Conservation (phyloP, 2,329 filamentous ascomycete species). For the Ophiostoma novo-ulmi region DNA sequence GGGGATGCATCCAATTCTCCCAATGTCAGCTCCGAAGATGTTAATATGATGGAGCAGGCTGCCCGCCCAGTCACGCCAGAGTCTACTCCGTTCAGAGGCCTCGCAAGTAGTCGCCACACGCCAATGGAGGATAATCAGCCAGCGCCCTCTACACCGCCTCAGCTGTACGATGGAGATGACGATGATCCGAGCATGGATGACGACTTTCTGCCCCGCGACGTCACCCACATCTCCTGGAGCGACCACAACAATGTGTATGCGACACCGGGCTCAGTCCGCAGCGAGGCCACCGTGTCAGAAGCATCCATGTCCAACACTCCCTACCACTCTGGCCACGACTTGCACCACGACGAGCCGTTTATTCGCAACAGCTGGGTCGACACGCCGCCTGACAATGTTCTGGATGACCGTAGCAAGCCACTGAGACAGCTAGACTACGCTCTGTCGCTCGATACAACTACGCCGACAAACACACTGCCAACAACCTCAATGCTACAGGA, state of each 20-base stretch:
- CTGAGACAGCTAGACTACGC: constrained; percentile 28
- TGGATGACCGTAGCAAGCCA: constrained; percentile 21
- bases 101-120: not conserved
- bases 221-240: constrained; percentile 35
- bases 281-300: constrained; percentile 36
- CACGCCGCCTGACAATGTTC: constrained; percentile 13
- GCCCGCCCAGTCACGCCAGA: constrained; percentile 1
- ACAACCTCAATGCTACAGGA: constrained; percentile 17
- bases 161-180: constrained; percentile 18
- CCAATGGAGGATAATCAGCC: not conserved
- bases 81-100: not conserved
- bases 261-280: constrained; percentile 35
- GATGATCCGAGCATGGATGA: constrained; percentile 24
- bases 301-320: not conserved
- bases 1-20: not conserved
- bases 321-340: not conserved
- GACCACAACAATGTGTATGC: constrained; percentile 30
- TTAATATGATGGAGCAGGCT: not conserved
- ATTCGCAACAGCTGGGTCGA: constrained; percentile 34
- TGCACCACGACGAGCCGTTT: constrained; percentile 34
- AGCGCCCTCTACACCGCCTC: constrained; percentile 24
- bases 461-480: constrained; percentile 27
- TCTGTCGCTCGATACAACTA: constrained; percentile 2
- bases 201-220: constrained; percentile 32
- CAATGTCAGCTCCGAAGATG: not conserved